Base-by-base conservation (phyloP, 768 basidiomycete genomes). In the Gymnopilus junonius region DNA sequence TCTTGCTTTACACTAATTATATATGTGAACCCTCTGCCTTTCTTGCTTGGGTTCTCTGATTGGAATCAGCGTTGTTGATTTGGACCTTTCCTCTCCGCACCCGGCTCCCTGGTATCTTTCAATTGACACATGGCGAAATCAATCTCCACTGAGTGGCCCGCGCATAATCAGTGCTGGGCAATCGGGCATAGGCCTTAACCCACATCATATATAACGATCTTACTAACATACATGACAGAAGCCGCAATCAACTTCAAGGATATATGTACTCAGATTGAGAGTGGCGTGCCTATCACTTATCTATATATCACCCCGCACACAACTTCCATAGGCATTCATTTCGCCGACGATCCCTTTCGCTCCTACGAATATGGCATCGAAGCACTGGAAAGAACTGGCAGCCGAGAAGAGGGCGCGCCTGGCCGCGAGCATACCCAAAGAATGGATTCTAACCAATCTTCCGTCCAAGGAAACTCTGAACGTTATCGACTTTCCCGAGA, bases 331-430 rank as follows among this genome's bases (percentile, higher is more conserved):
- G 32, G 10, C 21, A 39, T 23, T 27, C 29, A 6, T 20, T 29
- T 17, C 29, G 23, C 51, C 10, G 17, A n/a, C 55, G 4, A 29
- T 35, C 35, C 29, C n/a, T 34, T 50, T 34, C 3, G 15, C 27
- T 43, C 37, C 34, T 32, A n/a, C n/a, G 21, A 42, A 56, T 12
- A 77, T 78, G 74, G 23, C 55, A 69, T 25, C 59, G 58, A 67
- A 70, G 39, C 61, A 69, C 48, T 92, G 90, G 90, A 75, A 78
- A 69, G 74, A 81, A 23, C 77, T 88, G 8, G 83, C 79, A 39
- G 76, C 78, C 2, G 84, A 85, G 55, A 91, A 91, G 74, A 83
- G 80, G 65, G 70, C 59, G 15, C 75, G 77, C 39, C 91, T 90
- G 69, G 71, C 76, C 20, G 83, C 80, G 3, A 73, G 81, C 1